Evolutionary conservation across 768 basidiomycete species (phyloP).

Genomic region (Boletus tomentosulus): DNA sequence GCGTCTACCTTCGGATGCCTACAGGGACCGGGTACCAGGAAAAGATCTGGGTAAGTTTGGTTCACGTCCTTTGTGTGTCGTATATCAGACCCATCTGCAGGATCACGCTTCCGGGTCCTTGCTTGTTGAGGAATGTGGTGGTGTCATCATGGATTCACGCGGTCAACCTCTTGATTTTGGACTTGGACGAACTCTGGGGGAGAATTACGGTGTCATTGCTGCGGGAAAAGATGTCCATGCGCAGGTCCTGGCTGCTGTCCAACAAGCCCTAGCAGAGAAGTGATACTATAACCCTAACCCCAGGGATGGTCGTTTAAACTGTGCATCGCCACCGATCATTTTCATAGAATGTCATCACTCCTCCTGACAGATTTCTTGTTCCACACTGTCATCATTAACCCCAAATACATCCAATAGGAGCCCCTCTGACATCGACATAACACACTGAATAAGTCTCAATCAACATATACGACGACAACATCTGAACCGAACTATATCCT

Average conservation of each 20-base stretch:
- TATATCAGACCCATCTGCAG: constrained; percentile 32
- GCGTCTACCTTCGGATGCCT: constrained; percentile 77
- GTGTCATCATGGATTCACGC: constrained; percentile 79
- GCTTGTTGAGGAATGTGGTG: constrained; percentile 86
- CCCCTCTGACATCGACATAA: neutral
- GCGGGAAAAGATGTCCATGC: constrained; percentile 68
- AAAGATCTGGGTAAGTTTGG: constrained; percentile 86
- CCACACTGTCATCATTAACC: neutral
- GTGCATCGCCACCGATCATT: neutral
- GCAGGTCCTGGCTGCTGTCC: constrained; percentile 69
- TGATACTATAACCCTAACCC: neutral
- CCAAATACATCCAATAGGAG: neutral
- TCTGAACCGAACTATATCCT: neutral
- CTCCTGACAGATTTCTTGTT: neutral
- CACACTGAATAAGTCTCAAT: neutral
- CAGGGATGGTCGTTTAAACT: neutral
- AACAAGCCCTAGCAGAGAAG: constrained; percentile 44
- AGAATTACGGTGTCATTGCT: constrained; percentile 86
- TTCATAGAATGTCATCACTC: neutral
- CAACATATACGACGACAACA: neutral
- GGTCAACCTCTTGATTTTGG: constrained; percentile 82
- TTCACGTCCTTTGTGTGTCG: no score
- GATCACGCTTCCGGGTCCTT: constrained; percentile 89
- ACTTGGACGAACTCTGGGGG: constrained; percentile 76
- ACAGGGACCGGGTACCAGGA: constrained; percentile 76